Evolutionary conservation across 2,329 filamentous ascomycete genomes (phyloP).

Genomic region (Cercospora sp.): DNA sequence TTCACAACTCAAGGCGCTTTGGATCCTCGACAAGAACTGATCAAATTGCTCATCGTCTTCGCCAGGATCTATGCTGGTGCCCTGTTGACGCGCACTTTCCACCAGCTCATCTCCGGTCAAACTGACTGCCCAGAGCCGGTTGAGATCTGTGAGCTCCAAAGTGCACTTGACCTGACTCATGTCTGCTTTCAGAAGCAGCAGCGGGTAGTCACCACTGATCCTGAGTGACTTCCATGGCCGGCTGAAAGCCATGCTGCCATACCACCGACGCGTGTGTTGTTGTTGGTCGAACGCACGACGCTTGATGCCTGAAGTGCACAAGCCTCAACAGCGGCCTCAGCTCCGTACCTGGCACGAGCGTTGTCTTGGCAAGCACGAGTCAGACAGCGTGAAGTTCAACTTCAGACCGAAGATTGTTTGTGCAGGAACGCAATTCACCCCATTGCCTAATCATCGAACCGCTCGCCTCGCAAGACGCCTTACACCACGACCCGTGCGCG

Average conservation of each 20-base stretch:
- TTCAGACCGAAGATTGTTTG: conserved; percentile 12
- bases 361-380: conserved; percentile 1
- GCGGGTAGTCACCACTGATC: conserved; percentile 47
- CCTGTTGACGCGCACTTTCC: conserved; percentile 60
- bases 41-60: conserved; percentile 67
- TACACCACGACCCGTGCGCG: conserved; percentile 9
- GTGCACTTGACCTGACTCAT: conserved; percentile 61
- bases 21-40: conserved; percentile 66
- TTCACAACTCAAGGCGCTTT: conserved; percentile 47
- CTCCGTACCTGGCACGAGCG: neutral
- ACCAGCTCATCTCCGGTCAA: conserved; percentile 64
- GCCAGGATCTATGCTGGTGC: conserved; percentile 72
- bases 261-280: conserved; percentile 4
- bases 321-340: neutral
- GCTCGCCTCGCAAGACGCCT: neutral
- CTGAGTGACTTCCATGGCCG: conserved; percentile 28
- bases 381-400: neutral
- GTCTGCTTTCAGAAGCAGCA: conserved; percentile 61
- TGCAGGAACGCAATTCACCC: neutral
- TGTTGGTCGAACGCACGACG: conserved; percentile 11
- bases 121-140: conserved; percentile 69
- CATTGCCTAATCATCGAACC: conserved; percentile 2
- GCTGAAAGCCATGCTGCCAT: conserved; percentile 8
- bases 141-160: conserved; percentile 69
- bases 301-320: neutral